Percentiles rank a stretch among this genome's conserved stretches.
Evolutionary conservation across 1,284 basidiomycete genomes (phyloP).

Genomic region (Amylostereum chailletii): DNA sequence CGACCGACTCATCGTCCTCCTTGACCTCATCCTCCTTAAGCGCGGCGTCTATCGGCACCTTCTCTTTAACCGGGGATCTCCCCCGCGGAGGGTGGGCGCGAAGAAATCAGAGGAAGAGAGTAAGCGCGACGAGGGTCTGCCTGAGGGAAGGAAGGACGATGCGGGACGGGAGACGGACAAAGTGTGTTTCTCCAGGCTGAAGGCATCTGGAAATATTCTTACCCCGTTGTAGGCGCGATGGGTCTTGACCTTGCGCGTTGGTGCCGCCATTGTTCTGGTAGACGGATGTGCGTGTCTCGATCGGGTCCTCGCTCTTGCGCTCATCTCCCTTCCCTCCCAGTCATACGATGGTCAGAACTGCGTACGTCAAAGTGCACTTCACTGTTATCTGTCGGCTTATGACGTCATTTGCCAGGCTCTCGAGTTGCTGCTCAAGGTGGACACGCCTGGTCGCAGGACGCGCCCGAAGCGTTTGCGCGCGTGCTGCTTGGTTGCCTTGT

Average conservation of each 20-base stretch:
- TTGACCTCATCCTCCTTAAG: conserved; percentile 85
- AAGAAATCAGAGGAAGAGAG: conserved; percentile 5
- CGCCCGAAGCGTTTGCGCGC: conserved; percentile 40
- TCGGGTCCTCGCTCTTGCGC: neutral
- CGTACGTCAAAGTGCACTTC: conserved; percentile 27
- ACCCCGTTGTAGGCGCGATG: conserved; percentile 38
- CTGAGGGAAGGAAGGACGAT: neutral
- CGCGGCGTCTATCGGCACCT: conserved; percentile 83
- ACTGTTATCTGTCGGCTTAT: neutral
- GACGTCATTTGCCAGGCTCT: neutral
- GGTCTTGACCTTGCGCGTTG: conserved; percentile 47
- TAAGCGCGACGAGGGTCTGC: conserved; percentile 4
- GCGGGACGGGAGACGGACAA: conserved; percentile 13
- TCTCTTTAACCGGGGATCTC: conserved; percentile 77
- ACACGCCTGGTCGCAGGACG: conserved; percentile 22
- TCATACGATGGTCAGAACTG: conserved; percentile 69
- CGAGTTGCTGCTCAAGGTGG: conserved; percentile 1
- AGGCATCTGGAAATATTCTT: too few relatives aligned
- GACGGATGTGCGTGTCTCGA: conserved; percentile 49
- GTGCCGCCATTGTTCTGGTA: conserved; percentile 44
- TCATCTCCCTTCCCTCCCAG: conserved; percentile 24
- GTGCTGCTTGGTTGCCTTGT: conserved; percentile 55
- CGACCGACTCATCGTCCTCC: conserved; percentile 65
- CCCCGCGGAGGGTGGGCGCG: conserved; percentile 38
- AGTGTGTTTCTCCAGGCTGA: conserved; percentile 9